Evolutionary conservation across 1,284 basidiomycete species (phyloP), one percentile per base, ranked within the genome.

Genomic region (Boletus austroedulis): DNA sequence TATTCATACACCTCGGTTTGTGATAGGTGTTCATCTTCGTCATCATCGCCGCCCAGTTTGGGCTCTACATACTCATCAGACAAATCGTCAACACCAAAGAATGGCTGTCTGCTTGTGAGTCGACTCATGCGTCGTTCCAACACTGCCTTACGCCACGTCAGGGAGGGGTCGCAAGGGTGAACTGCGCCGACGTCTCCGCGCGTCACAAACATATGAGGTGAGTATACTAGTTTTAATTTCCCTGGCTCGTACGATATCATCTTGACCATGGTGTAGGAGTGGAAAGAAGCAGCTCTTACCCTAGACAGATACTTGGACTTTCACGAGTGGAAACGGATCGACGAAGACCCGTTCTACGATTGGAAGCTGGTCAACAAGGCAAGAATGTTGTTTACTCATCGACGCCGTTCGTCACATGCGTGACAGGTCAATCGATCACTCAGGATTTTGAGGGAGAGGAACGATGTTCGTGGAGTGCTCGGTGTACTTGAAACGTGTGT

Each of bases 81-180:
- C 95, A 98, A 73, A 71, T 95, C 19, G 96, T 98, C 43, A 95
- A 95, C 68, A 82, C 91, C n/a, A 91, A 94, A 68, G 94, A 97
- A 75, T 95, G 88, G 85, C 72, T 94, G 48, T 85, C 90, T 26
- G 92, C 92, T 53, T 98, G 94, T 94, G 67, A 69, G 88, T 60
- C 40, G 28, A 24, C 15, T 12, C 36, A 1, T 50, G 9, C 1
- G 14, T 38, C 5, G 0, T 14, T 9, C 5, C 10, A 38, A 48
- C 53, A 9, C 28, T 51, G 24, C 9, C 53, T 62, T 38, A 59
- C 10, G 24, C 10, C 61, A 15, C 40, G 11, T 53, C 45, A 87
- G 92, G 94, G 91, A 78, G 92, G 56, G 95, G 96, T 8, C 79
- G 85, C 57, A 95, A 94, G 69, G 92, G 92, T 6, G 73, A 80